phyloP scores from a whole-genome alignment of 2,329 filamentous ascomycete genomes.

The Xylaria sp. region DNA sequence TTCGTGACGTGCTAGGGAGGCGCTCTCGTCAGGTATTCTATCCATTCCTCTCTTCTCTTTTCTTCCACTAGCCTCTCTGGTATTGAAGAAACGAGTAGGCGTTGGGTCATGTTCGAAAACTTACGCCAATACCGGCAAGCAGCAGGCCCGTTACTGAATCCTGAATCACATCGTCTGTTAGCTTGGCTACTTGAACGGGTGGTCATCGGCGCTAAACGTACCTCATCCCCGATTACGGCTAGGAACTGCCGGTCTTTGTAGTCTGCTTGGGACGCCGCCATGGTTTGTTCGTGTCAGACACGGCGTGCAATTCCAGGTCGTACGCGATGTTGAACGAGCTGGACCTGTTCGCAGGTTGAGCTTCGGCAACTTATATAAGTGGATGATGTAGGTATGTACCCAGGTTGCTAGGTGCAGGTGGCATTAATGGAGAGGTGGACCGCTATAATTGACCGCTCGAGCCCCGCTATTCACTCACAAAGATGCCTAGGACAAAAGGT shows the following conservation, averaged over 20 bases:
- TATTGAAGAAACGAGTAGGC: neutral
- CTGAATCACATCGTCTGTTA: conserved; percentile 58
- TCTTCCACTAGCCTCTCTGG: neutral
- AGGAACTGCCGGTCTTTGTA: conserved; percentile 93
- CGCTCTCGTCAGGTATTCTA: neutral
- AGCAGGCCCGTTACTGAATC: conserved; percentile 96
- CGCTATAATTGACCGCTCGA: neutral
- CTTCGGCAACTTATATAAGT: neutral
- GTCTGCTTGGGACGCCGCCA: conserved; percentile 64
- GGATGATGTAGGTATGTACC: neutral
- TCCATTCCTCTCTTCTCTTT: conserved; percentile 4
- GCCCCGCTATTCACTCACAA: conserved; percentile 13
- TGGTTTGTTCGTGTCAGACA: conserved; percentile 31
- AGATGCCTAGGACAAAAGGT: neutral
- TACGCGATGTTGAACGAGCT: conserved; percentile 1
- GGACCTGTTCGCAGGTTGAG: neutral
- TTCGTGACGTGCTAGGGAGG: conserved; percentile 82
- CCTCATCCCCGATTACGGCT: conserved; percentile 98
- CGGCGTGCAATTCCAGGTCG: conserved; percentile 1
- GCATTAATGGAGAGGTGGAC: neutral
- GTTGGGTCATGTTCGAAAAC: conserved; percentile 17
- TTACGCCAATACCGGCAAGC: conserved; percentile 91
- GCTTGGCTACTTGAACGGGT: neutral
- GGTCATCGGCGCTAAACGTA: conserved; percentile 49
- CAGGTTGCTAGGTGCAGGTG: neutral